Base-by-base conservation (phyloP, 2,329 filamentous ascomycete genomes). In the Magnaporthiopsis poae region DNA sequence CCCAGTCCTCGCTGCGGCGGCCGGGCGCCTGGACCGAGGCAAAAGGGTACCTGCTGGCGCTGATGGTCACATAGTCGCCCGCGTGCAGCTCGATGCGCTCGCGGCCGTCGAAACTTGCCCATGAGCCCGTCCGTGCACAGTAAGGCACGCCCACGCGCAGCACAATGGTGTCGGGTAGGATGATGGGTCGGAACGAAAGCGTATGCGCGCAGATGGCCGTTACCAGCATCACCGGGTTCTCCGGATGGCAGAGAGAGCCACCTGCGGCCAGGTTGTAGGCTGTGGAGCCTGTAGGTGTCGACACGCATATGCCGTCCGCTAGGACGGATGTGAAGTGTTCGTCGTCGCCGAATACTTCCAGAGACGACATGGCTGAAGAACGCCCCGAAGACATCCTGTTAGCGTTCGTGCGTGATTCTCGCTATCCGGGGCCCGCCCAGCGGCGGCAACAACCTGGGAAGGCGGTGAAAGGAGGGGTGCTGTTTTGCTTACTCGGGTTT, bases 41-140 rank as follows among this genome's bases (percentile, higher is more conserved):
- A 76, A 94, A 95, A 0, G 91, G 91, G 73, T 90, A 94, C 60
- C 91, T 80, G 70, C 88, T 91, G 2, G 91, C 91, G 70, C 89
- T 91, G 68, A 95, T 89, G 1, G 90, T 94, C 5, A 94, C 90
- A 74, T 95, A 95, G 77, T 95, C 91, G 21, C 91, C 91, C 0
- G 90, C 89, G 63, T 79, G 76, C 56, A 95, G 81, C 78, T 95
- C 90, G n/a, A 91, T 79, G 78, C 92, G 87, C 80, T 97, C 92
- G 68, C 92, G 86, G 1, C 95, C 95, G 77, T 99, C 95, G 75
- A 99, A 99, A 76, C 92, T 96, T n/a, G 93, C 95, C 94, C 95
- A 99, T 60, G 90, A 93, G 71, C 87, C 90, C 5, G 92, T 92
- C 64, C 95, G 84, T 11, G 93, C 91, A 76, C 96, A 89, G 75